Base-by-base conservation (phyloP, 306 rosid species). In the Corylus americana region DNA sequence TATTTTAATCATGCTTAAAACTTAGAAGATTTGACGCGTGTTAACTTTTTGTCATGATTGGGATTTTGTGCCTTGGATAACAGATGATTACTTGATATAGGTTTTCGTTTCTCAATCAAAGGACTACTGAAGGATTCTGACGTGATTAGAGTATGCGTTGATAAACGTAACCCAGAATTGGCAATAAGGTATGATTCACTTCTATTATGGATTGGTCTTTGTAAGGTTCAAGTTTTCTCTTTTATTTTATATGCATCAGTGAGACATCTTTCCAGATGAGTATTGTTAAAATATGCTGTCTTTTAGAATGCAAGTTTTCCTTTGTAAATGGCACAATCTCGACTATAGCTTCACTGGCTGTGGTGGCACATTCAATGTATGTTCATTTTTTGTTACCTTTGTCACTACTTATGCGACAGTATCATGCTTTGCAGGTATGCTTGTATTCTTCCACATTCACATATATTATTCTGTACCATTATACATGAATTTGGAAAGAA, bases 401-500 rank as follows among this genome's bases (percentile, higher is more conserved):
- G 39, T 17, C 47, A 58, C 35, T 74, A 57, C 78, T 80, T 74
- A 83, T 77, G 14, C 45, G 37, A 48, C 13, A 49, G 64, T 81
- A 61, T 80, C 54, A 48, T 71, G 64, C 77, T 74, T 80, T 88
- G 87, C 90, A 94, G 98, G 90, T 94, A 90, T 85, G 97, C 98
- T 47, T 80, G 90, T 79, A 88, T 90, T 77, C 90, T 92, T 73
- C 97, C 95, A 54, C 89, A 94, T 22, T 86, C 91, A 27, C 87
- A 87, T 42, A 86, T 91, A 76, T 22, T 92, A 71, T 90, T 88
- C 83, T 87, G 90, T 84, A 86, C 83, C 76, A 88, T 86, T 71
- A 90, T 94, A 77, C 37, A 84, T 71, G 97, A 87, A 80, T 94
- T 91, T 87, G 97, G 98, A 55, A 94, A 87, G 84, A 89, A 79